phyloP scores from a whole-genome alignment of 2,329 filamentous ascomycete genomes.

The Graphiopsis chlorocephala region DNA sequence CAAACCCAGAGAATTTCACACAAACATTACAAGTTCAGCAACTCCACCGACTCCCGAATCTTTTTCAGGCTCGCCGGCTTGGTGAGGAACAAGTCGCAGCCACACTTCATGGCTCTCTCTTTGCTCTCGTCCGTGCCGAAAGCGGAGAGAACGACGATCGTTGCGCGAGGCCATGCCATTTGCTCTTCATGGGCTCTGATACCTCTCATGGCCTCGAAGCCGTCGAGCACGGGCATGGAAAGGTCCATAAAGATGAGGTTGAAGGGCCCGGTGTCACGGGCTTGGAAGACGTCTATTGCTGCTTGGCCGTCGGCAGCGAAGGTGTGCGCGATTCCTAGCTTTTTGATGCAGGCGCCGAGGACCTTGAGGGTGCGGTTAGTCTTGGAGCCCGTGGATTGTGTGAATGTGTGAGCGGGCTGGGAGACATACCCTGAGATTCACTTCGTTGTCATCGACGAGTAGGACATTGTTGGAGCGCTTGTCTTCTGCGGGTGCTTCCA shows the following conservation, averaged over 20 bases:
- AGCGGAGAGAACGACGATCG: not conserved
- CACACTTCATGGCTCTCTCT: slow-evolving; percentile 21
- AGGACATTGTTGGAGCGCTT: slow-evolving; percentile 12
- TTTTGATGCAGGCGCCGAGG: not conserved
- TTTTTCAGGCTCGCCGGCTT: slow-evolving; percentile 23
- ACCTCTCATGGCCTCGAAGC: slow-evolving; percentile 21
- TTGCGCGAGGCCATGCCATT: not conserved
- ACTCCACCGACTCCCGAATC: not conserved
- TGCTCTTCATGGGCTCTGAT: slow-evolving; percentile 17
- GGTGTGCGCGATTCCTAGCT: not conserved
- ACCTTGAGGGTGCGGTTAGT: not conserved
- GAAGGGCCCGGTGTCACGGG: slow-evolving; percentile 6
- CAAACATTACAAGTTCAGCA: too few relatives aligned
- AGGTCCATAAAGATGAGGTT: slow-evolving; percentile 48
- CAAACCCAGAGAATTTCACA: too few relatives aligned
- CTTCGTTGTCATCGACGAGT: slow-evolving; percentile 26
- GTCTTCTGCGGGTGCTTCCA: not conserved
- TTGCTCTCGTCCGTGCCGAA: not conserved
- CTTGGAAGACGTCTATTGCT: slow-evolving; percentile 22
- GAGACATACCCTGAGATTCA: slow-evolving; percentile 20
- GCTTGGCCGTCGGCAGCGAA: not conserved
- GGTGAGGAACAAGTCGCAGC: slow-evolving; percentile 33
- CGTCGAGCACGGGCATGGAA: slow-evolving; percentile 27
- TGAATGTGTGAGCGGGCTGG: too few relatives aligned
- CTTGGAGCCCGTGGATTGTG: slow-evolving; percentile 20